Base-by-base conservation (phyloP, 768 basidiomycete species). In the Xerocomellus intermedius region DNA sequence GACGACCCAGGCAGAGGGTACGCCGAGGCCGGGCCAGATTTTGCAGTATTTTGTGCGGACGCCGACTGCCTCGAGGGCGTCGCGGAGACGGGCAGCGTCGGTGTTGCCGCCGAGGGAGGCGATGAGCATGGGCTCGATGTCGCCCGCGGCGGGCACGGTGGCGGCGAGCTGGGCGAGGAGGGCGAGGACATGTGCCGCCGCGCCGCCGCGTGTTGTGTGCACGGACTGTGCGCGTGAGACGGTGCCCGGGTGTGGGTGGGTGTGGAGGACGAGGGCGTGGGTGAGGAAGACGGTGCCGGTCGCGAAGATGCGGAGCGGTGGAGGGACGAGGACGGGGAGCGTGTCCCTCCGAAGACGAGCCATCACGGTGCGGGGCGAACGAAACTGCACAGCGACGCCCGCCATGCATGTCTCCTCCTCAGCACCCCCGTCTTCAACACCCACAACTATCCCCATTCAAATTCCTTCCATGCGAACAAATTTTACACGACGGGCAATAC, bases 231-330 rank as follows among this genome's bases (percentile, higher is more conserved):
- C 89, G 42, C 91, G 86, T 3, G 82, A 68, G 2, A 79, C 84
- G 8, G 79, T 77, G 12, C 78, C 75, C 1, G 84, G 83, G 13
- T 69, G 67, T 2, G 89, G 88, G 55, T 87, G 81, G 14, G 76
- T 67, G 21, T 83, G 82, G 4, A 93, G 63, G 37, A 76, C 75
- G 46, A 94, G 79, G 0, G 83, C 85, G 67, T 91, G 85, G 6
- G 88, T 89, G 42, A 88, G 70, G 66, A 93, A 93, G 38, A 94
- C 79, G 10, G 91, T 89, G 14, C 91, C 91, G 13, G 86, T 85
- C 2, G 88, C 87, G 38, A 93, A 80, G 24, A 93, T 82, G 42
- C 89, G 85, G 17, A 90, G 76, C 0, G 56, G 59, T 13, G 65
- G 51, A 0, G 64, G 44, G 56, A 64, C 39, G 62, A 59, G 14